A percentile compares a stretch with the other conserved stretches of the same genome.
These are phyloP conservation scores for Ilex aquifolium DNA, from an alignment of 257 asterid species.

Conservation along the genomic window DNA sequence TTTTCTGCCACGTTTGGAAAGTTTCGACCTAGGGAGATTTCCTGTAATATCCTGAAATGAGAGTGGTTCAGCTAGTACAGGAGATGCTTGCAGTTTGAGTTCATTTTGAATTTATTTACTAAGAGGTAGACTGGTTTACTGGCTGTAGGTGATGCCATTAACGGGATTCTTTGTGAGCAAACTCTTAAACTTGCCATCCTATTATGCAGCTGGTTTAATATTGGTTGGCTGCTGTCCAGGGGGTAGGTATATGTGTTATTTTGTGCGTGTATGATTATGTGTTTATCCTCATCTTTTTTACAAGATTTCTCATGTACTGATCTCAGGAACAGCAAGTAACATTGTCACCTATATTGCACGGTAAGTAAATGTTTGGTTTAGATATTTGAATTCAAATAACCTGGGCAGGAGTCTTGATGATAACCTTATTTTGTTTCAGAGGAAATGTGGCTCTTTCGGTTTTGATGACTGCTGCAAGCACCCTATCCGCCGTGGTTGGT, in stretches of 20 bases:
- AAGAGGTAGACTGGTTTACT: no score
- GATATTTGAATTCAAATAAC: constrained; percentile 9
- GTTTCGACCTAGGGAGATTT: background rate
- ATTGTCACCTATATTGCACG: constrained; percentile 94
- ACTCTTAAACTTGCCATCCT: constrained; percentile 78
- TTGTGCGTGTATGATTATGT: background rate
- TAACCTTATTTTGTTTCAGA: constrained; percentile 33
- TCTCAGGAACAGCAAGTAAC: constrained; percentile 87
- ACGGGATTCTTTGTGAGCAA: constrained; percentile 77
- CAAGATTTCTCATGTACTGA: constrained; percentile 6
- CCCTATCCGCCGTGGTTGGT: constrained; percentile 87
- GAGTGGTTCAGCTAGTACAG: background rate
- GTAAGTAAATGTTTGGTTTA: constrained; percentile 26
- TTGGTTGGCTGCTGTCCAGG: constrained; percentile 97
- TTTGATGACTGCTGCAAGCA: constrained; percentile 93
- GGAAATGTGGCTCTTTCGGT: constrained; percentile 97
- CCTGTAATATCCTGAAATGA: background rate
- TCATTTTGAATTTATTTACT: background rate
- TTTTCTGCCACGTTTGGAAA: background rate
- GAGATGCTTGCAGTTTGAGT: background rate
- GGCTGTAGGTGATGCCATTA: constrained; percentile 79
- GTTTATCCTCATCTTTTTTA: background rate
- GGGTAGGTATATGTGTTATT: constrained; percentile 35
- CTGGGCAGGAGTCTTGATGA: constrained; percentile 24
- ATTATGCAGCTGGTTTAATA: constrained; percentile 89